Conservation (phyloP, 495 filamentous ascomycete species). For the Podospora tetraspora region DNA sequence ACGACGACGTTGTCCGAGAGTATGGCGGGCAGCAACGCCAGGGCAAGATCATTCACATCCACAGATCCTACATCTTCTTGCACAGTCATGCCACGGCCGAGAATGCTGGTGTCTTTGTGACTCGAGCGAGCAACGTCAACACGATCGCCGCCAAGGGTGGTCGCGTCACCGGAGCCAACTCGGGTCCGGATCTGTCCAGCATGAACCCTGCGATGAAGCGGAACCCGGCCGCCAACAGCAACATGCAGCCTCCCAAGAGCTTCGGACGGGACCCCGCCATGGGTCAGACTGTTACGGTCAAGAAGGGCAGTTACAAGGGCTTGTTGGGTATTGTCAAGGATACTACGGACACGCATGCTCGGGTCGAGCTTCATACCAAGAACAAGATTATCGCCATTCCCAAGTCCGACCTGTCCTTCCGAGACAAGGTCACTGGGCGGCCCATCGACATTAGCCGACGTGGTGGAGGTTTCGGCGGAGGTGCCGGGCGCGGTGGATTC, state of each 20-base stretch:
- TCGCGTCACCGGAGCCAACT: slow-evolving; percentile 53
- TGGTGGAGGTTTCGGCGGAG: slow-evolving; percentile 46
- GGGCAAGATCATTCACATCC: slow-evolving; percentile 86
- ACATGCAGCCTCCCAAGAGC: slow-evolving; percentile 72
- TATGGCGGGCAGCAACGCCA: slow-evolving; percentile 75
- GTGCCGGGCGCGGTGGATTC: slow-evolving; percentile 40
- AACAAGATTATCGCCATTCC: slow-evolving; percentile 77
- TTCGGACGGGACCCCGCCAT: slow-evolving; percentile 81
- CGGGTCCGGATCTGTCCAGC: slow-evolving; percentile 69
- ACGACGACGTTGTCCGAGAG: slow-evolving; percentile 90
- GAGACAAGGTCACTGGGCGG: slow-evolving; percentile 75
- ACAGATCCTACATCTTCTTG: slow-evolving; percentile 81
- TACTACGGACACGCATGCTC: slow-evolving; percentile 73
- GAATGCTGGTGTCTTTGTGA: slow-evolving; percentile 85
- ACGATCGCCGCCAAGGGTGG: slow-evolving; percentile 91
- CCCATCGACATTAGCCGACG: slow-evolving; percentile 63
- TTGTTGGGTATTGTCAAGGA: slow-evolving; percentile 93
- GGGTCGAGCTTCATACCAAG: slow-evolving; percentile 89
- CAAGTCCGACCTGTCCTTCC: slow-evolving; percentile 71
- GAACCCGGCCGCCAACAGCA: slow-evolving; percentile 45
- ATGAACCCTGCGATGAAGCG: slow-evolving; percentile 88
- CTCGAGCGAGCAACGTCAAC: slow-evolving; percentile 74
- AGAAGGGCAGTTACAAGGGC: slow-evolving; percentile 83
- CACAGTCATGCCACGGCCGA: slow-evolving; percentile 79
- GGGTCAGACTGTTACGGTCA: slow-evolving; percentile 83